Evolutionary conservation across 2,329 filamentous ascomycete genomes (phyloP).

Genomic region (Xylariaceae sp.): DNA sequence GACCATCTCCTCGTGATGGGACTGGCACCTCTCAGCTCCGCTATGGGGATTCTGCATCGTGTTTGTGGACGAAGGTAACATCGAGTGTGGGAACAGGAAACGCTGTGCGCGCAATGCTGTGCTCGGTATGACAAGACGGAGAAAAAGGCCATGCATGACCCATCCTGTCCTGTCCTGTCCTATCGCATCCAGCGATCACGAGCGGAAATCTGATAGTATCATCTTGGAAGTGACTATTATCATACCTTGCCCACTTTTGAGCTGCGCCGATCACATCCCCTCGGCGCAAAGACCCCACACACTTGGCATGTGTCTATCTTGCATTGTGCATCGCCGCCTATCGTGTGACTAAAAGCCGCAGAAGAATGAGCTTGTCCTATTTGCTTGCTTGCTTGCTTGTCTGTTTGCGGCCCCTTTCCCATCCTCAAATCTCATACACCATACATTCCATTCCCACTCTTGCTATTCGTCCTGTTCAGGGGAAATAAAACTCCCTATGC

Average conservation of each 20-base stretch:
- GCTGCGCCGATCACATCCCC: background rate
- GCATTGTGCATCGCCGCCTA: background rate
- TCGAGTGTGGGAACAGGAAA: background rate
- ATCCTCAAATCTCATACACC: no score
- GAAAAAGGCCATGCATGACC: background rate
- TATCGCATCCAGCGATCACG: no score
- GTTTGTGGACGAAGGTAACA: background rate
- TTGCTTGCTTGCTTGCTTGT: no score
- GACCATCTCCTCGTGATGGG: background rate
- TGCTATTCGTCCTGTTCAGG: no score
- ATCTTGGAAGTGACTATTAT: no score
- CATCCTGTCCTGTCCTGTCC: background rate
- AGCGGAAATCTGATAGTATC: no score
- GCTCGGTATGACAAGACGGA: background rate
- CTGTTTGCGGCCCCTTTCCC: no score
- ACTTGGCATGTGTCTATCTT: background rate
- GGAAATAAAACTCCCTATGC: no score
- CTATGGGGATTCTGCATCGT: background rate
- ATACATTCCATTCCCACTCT: no score
- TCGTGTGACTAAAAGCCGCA: background rate
- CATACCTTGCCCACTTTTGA: no score
- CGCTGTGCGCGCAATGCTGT: background rate
- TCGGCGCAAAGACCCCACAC: background rate
- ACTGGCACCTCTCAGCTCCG: background rate
- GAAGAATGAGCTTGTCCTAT: no score